Base-by-base conservation (phyloP, 352 stramenopile genomes). In the Phytophthora palmivora region DNA sequence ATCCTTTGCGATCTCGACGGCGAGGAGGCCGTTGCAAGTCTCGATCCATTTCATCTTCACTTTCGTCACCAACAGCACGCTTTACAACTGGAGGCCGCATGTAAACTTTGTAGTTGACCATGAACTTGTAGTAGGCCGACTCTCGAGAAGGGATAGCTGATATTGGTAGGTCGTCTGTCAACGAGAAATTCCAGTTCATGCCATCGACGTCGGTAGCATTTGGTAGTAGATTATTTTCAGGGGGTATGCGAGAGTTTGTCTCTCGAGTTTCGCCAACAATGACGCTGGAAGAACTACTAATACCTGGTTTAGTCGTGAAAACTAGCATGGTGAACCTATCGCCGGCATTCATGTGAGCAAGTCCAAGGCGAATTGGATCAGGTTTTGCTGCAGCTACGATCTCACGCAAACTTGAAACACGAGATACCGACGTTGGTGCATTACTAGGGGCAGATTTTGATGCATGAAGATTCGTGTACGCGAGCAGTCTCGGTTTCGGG, bases 81-180 rank as follows among this genome's bases (percentile, higher is more conserved):
- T 19, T 62, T 18, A 41, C 21, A 10, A 26, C 42, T 8, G 42
- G 42, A 3, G 37, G 30, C 0, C 67, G 78, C 16, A 87, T 63
- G 11, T 67, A 55, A 6, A 89, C 71, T 56, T 81, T 82, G 61
- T 89, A 91, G 43, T 77, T 79, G 3, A 33, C 44, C 78, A 89
- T 91, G 51, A 86, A 79, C 16, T 74, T 47, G 54, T 76, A 88
- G 53, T 80, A 91, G 9, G 43, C 59, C 1, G 67, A 46, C 55
- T 87, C 70, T 46, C 66, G 73, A 6, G 82, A 91, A 7, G 82
- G 79, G 21, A 91, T 76, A 4, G 73, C 67, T 12, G 63, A 69
- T 5, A 18, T 15, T 1, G 49, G 34, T 9, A 89, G 60, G 4
- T 74, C 53, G 0, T 78, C 64, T 0, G 51, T 59, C 8, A 76